These are phyloP conservation scores for Niebla homalea DNA, from an alignment of 495 filamentous ascomycete species.

Conservation along the genomic window DNA sequence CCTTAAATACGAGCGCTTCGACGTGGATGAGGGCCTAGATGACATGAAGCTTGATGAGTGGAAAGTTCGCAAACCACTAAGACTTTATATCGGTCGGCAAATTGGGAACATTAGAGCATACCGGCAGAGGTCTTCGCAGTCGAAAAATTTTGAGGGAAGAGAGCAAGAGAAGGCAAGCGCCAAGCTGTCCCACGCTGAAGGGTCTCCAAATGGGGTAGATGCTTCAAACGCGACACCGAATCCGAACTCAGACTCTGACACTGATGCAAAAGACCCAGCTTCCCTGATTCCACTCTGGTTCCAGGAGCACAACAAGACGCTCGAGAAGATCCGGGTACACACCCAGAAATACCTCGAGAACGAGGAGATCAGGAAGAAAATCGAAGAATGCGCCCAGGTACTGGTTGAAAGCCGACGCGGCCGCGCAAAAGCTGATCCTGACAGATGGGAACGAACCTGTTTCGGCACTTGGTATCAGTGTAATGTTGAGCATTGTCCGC, in stretches of 20 bases:
- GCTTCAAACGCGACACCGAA: background rate
- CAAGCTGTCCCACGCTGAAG: background rate
- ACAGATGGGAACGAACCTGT: background rate
- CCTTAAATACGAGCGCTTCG: conserved; percentile 4
- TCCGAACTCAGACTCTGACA: background rate
- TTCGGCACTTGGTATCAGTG: conserved; percentile 1
- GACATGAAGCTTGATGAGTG: conserved; percentile 13
- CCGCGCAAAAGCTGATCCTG: background rate
- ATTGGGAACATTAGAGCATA: conserved; percentile 1
- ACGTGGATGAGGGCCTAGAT: conserved; percentile 7
- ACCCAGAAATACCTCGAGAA: background rate
- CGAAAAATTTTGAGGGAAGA: too few species aligned
- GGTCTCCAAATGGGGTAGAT: background rate
- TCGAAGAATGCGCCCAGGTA: background rate
- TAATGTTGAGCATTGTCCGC: background rate
- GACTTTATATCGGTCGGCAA: background rate
- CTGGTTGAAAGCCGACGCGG: background rate
- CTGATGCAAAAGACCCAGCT: background rate
- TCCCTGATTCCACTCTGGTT: background rate
- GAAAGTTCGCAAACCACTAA: background rate
- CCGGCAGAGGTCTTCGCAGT: too few species aligned
- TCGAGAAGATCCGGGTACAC: background rate
- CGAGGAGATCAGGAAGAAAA: background rate
- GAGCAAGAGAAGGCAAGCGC: background rate
- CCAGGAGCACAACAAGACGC: background rate